Base-by-base conservation (phyloP, 108 stramenopile genomes). In the Pelagomonas calceolata region DNA sequence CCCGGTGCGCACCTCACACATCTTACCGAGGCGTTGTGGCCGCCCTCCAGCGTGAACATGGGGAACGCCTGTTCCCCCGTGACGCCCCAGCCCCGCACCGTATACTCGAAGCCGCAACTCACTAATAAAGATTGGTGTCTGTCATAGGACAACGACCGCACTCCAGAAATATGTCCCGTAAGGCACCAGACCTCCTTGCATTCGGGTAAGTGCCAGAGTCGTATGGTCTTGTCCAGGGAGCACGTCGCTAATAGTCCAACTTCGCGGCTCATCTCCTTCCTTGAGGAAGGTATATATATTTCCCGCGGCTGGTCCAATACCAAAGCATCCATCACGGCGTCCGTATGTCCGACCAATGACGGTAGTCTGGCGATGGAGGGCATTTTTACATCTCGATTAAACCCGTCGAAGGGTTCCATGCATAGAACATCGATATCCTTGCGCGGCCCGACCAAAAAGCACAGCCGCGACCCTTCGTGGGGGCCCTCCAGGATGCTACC, bases 181-280 rank as follows among this genome's bases (percentile, higher is more conserved):
- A 69, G 69, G 31, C 46, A 32, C 44, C 4, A 36, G 16, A 30
- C 46, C 15, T 16, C 15, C 29, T 10, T 64, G 32, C 75, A 21
- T 12, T 35, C 63, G 31, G 70, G 63, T 36, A 66, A 46, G 63
- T 78, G 69, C 78, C 75, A 80, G 18, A 80, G 66, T 70, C 33
- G 39, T 7, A 80, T 75, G 39, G 70, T 79, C 26, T 70, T 60
- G 70, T 80, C 80, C 66, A 80, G 70, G 45, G 78, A 78, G 18
- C 75, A 74, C 34, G 80, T 78, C 14, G 45, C 78, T 39, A 80
- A 37, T 63, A 78, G 29, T 31, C 68, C 51, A 0, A 31, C 34
- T 34, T 46, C 65, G 26, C 17, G 63, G n/a, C n/a, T n/a, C n/a
- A n/a, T n/a, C n/a, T n/a, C n/a, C n/a, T n/a, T n/a, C n/a, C n/a